Base-by-base conservation (phyloP, 2,329 filamentous ascomycete species). In the Botrytis sinoallii region DNA sequence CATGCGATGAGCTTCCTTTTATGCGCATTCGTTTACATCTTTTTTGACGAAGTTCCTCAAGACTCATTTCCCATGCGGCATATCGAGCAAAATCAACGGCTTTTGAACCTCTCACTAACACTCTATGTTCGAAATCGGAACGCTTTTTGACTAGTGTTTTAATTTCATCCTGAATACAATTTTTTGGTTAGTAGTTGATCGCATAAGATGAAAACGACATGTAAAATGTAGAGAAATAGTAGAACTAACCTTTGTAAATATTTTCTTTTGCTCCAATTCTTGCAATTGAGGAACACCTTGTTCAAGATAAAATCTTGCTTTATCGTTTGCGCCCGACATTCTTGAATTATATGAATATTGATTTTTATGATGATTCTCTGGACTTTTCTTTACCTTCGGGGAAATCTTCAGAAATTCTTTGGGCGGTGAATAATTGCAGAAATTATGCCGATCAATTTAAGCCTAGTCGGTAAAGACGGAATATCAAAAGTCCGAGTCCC, bases 221-320 rank as follows among this genome's bases (percentile, higher is more conserved):
- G 38, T 73, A 46, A 25, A 29, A 65, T 60, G 52, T 4, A 70
- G 46, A 55, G 72, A 76, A 44, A 70, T 73, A 18, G 14, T 16
- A 68, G 68, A 67, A 38, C 63, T 48, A 83, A 93, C 93, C 85
- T 92, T 91, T 75, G 88, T 89, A 84, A 99, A 99, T 78, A 99
- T 92, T 79, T 93, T 91, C 83, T 97, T 98, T 77, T 93, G 89
- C 83, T 97, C 93, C 83, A 94, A 97, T 80, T 97, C 94, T 76
- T 94, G 93, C 73, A 99, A 88, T 83, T 98, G 95, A 25, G 95
- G 94, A 61, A 98, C 93, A 3, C 93, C 92, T 78, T 95, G 92
- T 85, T 99, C 96, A 77, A 98, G 88, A 83, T 93, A 98, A 84
- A 95, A 98, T 74, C 95, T 93, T 73, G 95, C 96, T 84, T 98